Evolutionary conservation across 306 rosid genomes (phyloP).

Genomic region (Casuarina glauca): DNA sequence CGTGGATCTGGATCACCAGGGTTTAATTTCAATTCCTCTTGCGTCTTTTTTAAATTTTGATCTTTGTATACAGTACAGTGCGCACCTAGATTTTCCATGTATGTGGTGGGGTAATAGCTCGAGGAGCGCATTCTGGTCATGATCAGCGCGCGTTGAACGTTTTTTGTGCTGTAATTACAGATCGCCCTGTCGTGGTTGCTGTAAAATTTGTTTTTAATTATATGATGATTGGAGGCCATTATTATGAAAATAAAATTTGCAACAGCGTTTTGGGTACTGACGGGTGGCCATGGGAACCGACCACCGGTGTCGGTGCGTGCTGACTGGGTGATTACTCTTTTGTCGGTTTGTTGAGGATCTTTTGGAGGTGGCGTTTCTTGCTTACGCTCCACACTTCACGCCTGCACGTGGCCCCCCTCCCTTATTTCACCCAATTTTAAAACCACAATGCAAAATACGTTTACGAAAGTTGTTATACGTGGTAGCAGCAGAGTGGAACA

Average conservation of each 20-base stretch:
- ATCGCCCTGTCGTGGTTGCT: not conserved
- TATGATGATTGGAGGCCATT: not conserved
- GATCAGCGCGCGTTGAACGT: not conserved
- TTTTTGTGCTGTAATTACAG: not conserved
- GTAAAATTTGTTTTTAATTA: not conserved
- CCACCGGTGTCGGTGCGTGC: conserved; percentile 11
- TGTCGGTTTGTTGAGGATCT: conserved; percentile 13
- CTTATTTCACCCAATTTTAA: not conserved
- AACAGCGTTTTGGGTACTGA: too few species aligned
- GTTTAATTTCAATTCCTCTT: not conserved
- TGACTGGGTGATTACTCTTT: conserved; percentile 3
- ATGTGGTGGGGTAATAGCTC: not conserved
- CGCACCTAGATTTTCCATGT: not conserved
- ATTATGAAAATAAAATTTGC: not conserved
- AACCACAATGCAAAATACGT: too few species aligned
- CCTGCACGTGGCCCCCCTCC: conserved; percentile 15
- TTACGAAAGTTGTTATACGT: too few species aligned
- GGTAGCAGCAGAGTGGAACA: too few species aligned
- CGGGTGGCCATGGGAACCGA: not conserved
- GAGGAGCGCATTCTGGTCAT: conserved; percentile 3
- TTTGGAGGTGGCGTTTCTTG: not conserved
- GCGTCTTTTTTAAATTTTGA: not conserved
- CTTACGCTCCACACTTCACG: not conserved
- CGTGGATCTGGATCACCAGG: conserved; percentile 28
- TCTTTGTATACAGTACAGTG: not conserved